These are phyloP conservation scores for Bipolaris sorokiniana DNA, from an alignment of 2,329 filamentous ascomycete genomes.

Conservation along the genomic window DNA sequence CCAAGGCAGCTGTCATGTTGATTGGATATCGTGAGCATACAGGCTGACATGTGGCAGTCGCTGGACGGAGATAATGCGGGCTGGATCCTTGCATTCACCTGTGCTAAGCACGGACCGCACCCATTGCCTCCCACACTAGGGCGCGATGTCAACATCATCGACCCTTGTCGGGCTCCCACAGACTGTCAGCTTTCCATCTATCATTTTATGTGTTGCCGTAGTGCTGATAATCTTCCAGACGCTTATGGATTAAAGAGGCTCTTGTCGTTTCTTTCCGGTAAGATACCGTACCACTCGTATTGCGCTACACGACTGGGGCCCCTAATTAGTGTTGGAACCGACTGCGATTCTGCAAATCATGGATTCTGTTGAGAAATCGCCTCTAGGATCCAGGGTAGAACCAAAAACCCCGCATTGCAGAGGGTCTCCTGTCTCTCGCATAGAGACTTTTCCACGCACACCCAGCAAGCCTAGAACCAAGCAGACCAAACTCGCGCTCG, in stretches of 20 bases:
- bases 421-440: background rate
- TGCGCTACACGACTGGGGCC: too few species aligned
- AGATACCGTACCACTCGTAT: too few species aligned
- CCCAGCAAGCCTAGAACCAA: conserved; percentile 5
- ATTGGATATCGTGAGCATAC: background rate
- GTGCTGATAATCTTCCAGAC: too few species aligned
- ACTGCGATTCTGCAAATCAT: background rate
- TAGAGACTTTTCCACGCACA: background rate
- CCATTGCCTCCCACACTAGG: background rate
- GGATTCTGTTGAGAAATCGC: background rate
- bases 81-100: background rate
- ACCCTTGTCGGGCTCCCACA: too few species aligned
- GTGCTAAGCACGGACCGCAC: background rate
- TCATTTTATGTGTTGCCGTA: too few species aligned
- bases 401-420: conserved; percentile 6
- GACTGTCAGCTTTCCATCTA: too few species aligned
- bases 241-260: too few species aligned
- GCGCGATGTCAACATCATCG: background rate
- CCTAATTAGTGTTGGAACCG: background rate
- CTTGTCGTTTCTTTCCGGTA: too few species aligned
- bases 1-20: background rate
- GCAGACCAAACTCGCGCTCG: background rate
- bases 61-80: background rate
- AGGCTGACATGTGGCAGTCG: background rate
- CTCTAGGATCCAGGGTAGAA: background rate